Evolutionary conservation across 75 land plant species (phyloP).

Genomic region (Cunninghamia lanceolata): DNA sequence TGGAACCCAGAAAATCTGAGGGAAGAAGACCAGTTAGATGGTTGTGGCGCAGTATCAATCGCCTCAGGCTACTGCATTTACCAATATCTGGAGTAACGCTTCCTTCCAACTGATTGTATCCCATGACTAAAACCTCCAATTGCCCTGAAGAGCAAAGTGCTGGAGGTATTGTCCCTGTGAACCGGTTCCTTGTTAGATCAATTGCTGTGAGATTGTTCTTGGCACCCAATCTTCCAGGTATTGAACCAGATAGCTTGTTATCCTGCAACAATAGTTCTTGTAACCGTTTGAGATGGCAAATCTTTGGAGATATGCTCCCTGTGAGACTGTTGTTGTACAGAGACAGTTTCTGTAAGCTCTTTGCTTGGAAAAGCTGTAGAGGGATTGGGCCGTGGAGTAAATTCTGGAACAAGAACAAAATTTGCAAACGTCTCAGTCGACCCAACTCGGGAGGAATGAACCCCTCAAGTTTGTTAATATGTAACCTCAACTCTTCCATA

Average conservation of each 20-base stretch:
- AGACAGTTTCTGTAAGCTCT: slow-evolving; percentile 24
- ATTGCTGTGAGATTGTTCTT: slow-evolving; percentile 35
- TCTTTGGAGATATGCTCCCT: slow-evolving; percentile 51
- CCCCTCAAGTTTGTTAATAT: slow-evolving; percentile 45
- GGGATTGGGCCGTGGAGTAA: slow-evolving; percentile 52
- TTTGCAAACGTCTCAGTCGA: slow-evolving; percentile 17
- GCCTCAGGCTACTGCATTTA: slow-evolving; percentile 27
- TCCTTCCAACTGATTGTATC: slow-evolving; percentile 44
- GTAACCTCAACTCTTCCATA: slow-evolving; percentile 26
- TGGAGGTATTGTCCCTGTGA: slow-evolving; percentile 56
- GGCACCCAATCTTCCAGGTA: slow-evolving; percentile 51
- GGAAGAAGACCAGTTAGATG: slow-evolving; percentile 55
- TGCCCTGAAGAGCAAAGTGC: slow-evolving; percentile 29
- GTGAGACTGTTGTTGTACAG: slow-evolving; percentile 52
- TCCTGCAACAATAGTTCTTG: slow-evolving; percentile 27
- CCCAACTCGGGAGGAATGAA: slow-evolving; percentile 49
- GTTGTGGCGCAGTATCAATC: slow-evolving; percentile 41
- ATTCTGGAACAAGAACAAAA: slow-evolving; percentile 39
- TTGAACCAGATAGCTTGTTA: slow-evolving; percentile 51
- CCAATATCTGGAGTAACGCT: slow-evolving; percentile 40
- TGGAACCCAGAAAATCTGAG: slow-evolving; percentile 11
- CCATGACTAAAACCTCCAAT: slow-evolving; percentile 25
- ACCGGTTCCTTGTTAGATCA: slow-evolving; percentile 50
- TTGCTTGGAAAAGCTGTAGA: slow-evolving; percentile 29
- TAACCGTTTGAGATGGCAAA: slow-evolving; percentile 36